phyloP scores from a whole-genome alignment of 148 eudicot genomes.

The Chenopodium formosanum region DNA sequence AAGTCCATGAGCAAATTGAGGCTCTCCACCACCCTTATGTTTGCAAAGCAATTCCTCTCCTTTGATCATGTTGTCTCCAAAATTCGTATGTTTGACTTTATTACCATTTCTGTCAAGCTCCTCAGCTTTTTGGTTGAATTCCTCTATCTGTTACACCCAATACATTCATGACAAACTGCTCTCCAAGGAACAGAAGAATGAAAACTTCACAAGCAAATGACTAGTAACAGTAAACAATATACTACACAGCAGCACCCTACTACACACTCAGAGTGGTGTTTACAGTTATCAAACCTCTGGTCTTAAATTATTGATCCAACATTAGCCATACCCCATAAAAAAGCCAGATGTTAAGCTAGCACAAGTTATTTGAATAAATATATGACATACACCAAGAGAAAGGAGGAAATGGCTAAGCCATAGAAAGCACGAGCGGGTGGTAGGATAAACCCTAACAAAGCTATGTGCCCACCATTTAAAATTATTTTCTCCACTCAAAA shows the following conservation, averaged over 20 bases:
- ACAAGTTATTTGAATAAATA: neutral
- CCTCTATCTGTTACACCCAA: conserved; percentile 62
- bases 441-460: neutral
- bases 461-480: neutral
- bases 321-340: neutral
- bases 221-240: neutral
- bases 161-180: neutral
- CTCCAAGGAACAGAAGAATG: neutral
- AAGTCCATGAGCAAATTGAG: conserved; percentile 75
- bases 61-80: conserved; percentile 27
- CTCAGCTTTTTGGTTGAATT: conserved; percentile 57
- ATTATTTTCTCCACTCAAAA: neutral
- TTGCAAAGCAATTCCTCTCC: conserved; percentile 62
- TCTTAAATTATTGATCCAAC: neutral
- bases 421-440: neutral
- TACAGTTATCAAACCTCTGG: conserved; percentile 3
- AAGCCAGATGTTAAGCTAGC: neutral
- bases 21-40: conserved; percentile 55
- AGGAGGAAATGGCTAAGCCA: neutral
- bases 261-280: neutral
- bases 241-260: neutral
- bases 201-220: conserved; percentile 5
- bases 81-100: conserved; percentile 13
- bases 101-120: conserved; percentile 42
- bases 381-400: neutral